A percentile compares a stretch with the other conserved stretches of the same genome.
phyloP scores from a whole-genome alignment of 192 early-diverging fungal genomes.

The Kickxella alabastrina region DNA sequence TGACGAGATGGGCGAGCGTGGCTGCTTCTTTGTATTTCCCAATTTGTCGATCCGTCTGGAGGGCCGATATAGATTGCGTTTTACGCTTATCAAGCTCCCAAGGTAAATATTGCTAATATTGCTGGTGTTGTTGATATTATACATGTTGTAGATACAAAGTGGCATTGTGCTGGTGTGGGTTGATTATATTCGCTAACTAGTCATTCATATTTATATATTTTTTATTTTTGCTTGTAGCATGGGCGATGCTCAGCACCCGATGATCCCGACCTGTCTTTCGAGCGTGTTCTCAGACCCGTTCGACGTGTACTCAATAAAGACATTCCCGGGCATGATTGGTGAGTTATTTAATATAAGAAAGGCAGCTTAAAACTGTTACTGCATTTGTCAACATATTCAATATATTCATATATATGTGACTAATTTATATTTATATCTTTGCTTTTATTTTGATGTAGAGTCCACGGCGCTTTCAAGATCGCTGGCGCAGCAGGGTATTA shows the following conservation, averaged over 20 bases:
- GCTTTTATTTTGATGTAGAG: conserved; percentile 51
- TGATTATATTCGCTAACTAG: too few relatives aligned
- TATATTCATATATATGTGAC: too few relatives aligned
- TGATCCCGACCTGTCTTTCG: conserved; percentile 52
- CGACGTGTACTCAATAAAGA: conserved; percentile 77
- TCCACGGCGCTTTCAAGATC: conserved; percentile 72
- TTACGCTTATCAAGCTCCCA: conserved; percentile 66
- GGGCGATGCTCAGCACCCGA: conserved; percentile 47
- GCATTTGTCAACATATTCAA: too few relatives aligned
- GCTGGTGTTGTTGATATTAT: not conserved
- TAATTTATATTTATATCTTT: not conserved
- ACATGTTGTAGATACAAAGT: not conserved
- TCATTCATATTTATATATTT: too few relatives aligned
- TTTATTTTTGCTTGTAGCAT: too few relatives aligned
- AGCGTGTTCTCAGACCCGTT: conserved; percentile 63
- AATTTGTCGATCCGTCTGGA: conserved; percentile 72
- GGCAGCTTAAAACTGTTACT: too few relatives aligned
- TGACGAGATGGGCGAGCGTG: conserved; percentile 53
- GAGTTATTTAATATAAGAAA: conserved; percentile 1
- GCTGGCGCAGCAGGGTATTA: conserved; percentile 75
- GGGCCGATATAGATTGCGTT: conserved; percentile 66
- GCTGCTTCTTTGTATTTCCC: conserved; percentile 76
- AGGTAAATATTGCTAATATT: conserved; percentile 37
- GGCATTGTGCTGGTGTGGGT: too few relatives aligned
- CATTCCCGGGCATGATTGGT: conserved; percentile 84